Evolutionary conservation across 202 grass and related monocot species (phyloP).

Genomic region (Eragrostis tef): DNA sequence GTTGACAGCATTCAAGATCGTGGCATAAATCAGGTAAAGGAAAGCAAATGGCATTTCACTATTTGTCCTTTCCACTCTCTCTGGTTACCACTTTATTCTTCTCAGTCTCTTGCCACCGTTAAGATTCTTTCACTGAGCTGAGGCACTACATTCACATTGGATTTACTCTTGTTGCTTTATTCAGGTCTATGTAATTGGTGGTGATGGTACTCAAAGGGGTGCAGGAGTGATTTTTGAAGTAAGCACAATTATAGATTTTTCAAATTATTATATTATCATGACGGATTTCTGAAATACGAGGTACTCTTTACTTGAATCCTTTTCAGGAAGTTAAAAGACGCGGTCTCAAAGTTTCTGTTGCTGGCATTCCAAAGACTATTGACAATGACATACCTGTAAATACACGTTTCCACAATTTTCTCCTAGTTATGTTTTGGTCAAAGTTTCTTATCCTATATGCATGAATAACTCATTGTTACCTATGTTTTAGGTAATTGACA

Average conservation of each 20-base stretch:
- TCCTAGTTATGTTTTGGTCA: constrained; percentile 27
- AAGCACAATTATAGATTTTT: constrained; percentile 36
- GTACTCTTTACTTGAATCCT: constrained; percentile 6
- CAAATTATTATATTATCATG: background rate
- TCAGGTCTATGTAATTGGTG: constrained; percentile 91
- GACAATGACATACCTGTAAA: constrained; percentile 97
- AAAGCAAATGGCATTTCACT: constrained; percentile 13
- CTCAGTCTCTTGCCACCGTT: background rate
- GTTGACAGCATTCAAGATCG: constrained; percentile 94
- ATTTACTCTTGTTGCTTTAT: constrained; percentile 38
- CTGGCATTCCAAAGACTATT: constrained; percentile 92
- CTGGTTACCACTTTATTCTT: background rate
- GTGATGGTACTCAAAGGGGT: constrained; percentile 84
- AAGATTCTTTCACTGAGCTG: constrained; percentile 17
- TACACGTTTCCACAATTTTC: constrained; percentile 9
- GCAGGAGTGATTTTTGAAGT: constrained; percentile 84
- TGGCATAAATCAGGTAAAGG: constrained; percentile 82
- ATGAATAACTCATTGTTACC: background rate
- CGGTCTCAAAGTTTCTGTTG: constrained; percentile 78
- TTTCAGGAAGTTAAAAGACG: constrained; percentile 79
- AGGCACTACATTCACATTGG: constrained; percentile 17
- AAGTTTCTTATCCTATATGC: constrained; percentile 11
- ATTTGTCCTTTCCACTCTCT: background rate
- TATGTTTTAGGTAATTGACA: constrained; percentile 88
- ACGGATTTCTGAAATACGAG: constrained; percentile 17